Evolutionary conservation across 2,329 filamentous ascomycete genomes (phyloP), one percentile per base, ranked within the genome.

Genomic region (Monosporascus sp.): DNA sequence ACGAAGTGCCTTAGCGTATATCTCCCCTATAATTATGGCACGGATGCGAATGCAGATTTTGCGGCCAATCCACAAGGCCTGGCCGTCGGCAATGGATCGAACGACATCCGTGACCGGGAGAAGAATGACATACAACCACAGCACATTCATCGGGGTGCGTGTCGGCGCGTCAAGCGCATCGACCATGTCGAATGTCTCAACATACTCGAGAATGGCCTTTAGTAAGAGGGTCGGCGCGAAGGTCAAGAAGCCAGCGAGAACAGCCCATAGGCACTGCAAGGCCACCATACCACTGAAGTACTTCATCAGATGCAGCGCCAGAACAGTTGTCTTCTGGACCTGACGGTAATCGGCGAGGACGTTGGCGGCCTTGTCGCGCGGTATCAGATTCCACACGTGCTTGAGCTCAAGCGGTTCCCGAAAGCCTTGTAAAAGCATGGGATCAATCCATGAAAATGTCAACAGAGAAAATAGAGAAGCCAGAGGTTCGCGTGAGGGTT

Each of bases 21-120:
- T 94, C 66, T 99, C 94, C 52, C 94, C 94, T 60, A 99, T 90
- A 57, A 99, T 91, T 66, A 99, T 94, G 49, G 94, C 92, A 57
- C 93, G 88, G 44, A 97, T 79, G 57, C 90, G 87, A 63, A 99
- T 93, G 72, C 92, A 97, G 57, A 97, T 89, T 71, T 91, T 96
- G 52, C 94, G 87, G 17, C 94, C 94, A 54, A 96, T 88, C 89
- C 90, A 99, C 0, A 99, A 78, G 8, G 90, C 89, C 69, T 94
- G 89, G 20, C 88, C 89, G 70, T 94, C 90, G 35, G 86, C 86
- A 22, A 96, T 77, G 5, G 93, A 94, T 54, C 91, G 88, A 24
- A 94, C 74, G 41, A 89, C 79, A 54, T 94, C 91, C 7, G 92
- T 87, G 41, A 91, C 78, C 41, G 96, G 93, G 7, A 99, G 82